Evolutionary conservation across 331 rosid species (phyloP), one percentile per base, ranked within the genome.

Genomic region (Quercus lobata): DNA sequence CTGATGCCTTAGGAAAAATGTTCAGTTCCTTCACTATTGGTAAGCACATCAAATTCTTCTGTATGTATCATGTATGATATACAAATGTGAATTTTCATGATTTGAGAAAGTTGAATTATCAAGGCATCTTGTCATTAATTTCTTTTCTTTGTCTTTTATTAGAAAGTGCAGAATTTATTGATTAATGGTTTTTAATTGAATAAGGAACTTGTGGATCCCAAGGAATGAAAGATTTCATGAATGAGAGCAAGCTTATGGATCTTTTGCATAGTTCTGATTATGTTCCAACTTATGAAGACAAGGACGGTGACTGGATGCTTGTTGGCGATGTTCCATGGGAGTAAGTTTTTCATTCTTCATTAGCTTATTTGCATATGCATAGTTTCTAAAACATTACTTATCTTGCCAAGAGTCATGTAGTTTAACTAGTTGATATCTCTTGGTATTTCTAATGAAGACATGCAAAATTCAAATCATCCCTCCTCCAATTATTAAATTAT

Each of bases 221-320:
- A 87, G 99, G 94, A 74, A 86, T 89, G 71, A 89, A 89, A 79
- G 94, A 91, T 77, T 91, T 91, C 86, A 90, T 91, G 97, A 93
- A 89, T 17, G 97, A 93, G 85, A 90, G 94, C 76, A 91, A 91
- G 84, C 79, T 91, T 81, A 91, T 90, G 93, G 97, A 92, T 90
- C 72, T 91, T 17, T 78, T 92, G 81, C 90, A 85, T 49, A 88
- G 82, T 85, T 91, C 97, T 72, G 96, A 95, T 71, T 91, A 90
- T 84, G 93, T 91, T 62, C 89, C 94, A 66, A 87, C 97, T 54
- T 95, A 95, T 83, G 96, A 95, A 86, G 98, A 95, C 89, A 95
- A 87, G 83, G 98, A 95, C 65, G 97, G 97, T 49, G 98, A 95
- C 76, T 95, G 97, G 98, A 95, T 95, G 98, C 97, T 95, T 54